A percentile compares a stretch with the other conserved stretches of the same genome.
Evolutionary conservation across 371 early-diverging fungal genomes (phyloP).

Genomic region (Saksenaea vasiformis): DNA sequence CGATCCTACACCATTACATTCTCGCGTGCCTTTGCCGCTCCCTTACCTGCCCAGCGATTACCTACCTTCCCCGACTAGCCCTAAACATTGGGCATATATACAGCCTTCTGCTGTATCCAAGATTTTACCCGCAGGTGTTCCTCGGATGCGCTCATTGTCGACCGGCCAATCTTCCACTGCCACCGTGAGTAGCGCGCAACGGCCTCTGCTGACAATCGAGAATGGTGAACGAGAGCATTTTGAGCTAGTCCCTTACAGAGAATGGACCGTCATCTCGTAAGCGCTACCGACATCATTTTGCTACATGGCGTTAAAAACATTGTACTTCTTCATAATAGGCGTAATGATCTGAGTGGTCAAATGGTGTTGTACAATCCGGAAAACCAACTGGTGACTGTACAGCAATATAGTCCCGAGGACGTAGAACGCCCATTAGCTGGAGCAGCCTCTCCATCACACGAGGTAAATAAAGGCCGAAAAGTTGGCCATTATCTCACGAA

Average conservation of each 20-base stretch:
- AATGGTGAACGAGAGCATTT: conserved; percentile 14
- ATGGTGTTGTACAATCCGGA: conserved; percentile 51
- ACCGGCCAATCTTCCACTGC: conserved; percentile 14
- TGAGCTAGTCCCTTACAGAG: conserved; percentile 56
- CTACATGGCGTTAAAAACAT: neutral
- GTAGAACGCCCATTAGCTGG: neutral
- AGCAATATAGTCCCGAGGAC: conserved; percentile 23
- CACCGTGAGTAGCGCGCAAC: conserved; percentile 6
- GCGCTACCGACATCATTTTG: neutral
- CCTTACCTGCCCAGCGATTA: conserved; percentile 49
- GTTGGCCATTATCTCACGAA: neutral
- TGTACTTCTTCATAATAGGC: conserved; percentile 26
- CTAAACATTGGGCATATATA: conserved; percentile 31
- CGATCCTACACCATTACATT: neutral
- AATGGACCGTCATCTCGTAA: conserved; percentile 59
- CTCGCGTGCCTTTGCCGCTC: conserved; percentile 49
- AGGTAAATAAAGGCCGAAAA: conserved; percentile 7
- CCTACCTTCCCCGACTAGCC: conserved; percentile 36
- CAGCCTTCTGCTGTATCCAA: neutral
- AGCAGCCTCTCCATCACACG: neutral
- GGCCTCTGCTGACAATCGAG: conserved; percentile 6
- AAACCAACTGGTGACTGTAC: conserved; percentile 42
- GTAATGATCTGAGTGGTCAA: conserved; percentile 45
- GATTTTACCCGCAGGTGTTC: neutral
- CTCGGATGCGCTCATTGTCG: conserved; percentile 32